A percentile compares a stretch with the other conserved stretches of the same genome.
These are phyloP conservation scores for Cystobasidium pallidum DNA, from an alignment of 1,284 basidiomycete genomes.

Conservation along the genomic window DNA sequence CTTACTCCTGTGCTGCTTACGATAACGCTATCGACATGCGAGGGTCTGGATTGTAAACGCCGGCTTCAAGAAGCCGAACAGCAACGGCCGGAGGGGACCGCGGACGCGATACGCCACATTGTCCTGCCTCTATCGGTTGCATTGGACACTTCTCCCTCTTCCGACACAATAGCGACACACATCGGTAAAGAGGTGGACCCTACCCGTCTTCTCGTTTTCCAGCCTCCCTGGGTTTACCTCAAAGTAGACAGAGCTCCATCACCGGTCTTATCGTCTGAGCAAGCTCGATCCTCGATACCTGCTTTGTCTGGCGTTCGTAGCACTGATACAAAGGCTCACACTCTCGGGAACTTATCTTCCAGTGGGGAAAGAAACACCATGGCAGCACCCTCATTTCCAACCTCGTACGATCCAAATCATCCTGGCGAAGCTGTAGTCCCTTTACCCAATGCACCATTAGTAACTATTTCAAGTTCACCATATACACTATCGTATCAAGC, in stretches of 20 bases:
- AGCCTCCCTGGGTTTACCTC: no score
- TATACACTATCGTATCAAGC: slow-evolving; percentile 35
- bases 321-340: no score
- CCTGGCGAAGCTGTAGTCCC: slow-evolving; percentile 32
- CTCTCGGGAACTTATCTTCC: no score
- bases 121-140: background rate
- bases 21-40: no score
- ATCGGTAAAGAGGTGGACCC: background rate
- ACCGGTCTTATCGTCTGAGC: no score
- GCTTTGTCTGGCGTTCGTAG: no score
- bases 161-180: background rate
- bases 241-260: no score
- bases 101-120: background rate
- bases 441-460: slow-evolving; percentile 28
- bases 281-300: no score
- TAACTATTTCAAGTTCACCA: slow-evolving; percentile 1
- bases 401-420: slow-evolving; percentile 37
- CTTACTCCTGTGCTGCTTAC: no score
- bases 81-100: slow-evolving; percentile 5
- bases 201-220: no score
- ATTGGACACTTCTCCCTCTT: background rate
- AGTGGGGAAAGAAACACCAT: no score
- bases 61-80: background rate
- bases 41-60: no score
- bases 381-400: slow-evolving; percentile 32